Evolutionary conservation across 768 basidiomycete species (phyloP), one percentile per base, ranked within the genome.

Genomic region (Thelephora ganbajun): DNA sequence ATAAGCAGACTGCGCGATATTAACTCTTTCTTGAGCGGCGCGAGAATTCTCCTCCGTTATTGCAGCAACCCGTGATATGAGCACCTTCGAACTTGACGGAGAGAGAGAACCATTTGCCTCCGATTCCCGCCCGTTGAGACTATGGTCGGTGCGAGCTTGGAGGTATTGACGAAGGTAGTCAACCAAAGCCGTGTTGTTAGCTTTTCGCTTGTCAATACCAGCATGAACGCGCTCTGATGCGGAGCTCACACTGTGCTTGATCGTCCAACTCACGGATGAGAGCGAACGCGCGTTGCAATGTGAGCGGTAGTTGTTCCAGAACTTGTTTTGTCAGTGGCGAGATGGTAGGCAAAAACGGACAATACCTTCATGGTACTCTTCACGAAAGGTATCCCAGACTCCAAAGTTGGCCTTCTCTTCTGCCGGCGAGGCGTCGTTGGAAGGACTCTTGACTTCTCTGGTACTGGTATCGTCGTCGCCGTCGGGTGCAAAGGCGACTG

Each of bases 361-460:
- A 22, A 51, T 69, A 81, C 87, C 75, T 73, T 88, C 87, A 59
- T 77, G 79, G 54, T 86, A 77, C 50, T 89, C 83, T 56, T 89
- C 87, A 57, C 76, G 74, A 58, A 89, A 74, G 35, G 76, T 66
- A 42, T 83, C 79, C 83, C 83, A 85, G 14, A 41, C 39, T 18
- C 22, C 18, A 11, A 4, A 16, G 4, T 7, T 41, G 12, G 11
- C 39, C 39, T 16, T 41, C 16, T 41, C 39, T 22, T n/a, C 5
- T 2, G 16, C 22, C 14, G 16, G 39, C 39, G 12, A 11, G 16
- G 4, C 39, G 22, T 14, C 39, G 14, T 22, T 4, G 22, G 39
- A 16, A 41, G 18, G 12, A 14, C 22, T 22, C 11, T 41, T 4
- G 26, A 30, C 26, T 30, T 30, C 26, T 30, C 26, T 30, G 26